Percentiles rank a stretch among this genome's conserved stretches.
These are phyloP conservation scores for Picochlorum sp. DNA, from an alignment of 139 green algal genomes.

Conservation along the genomic window DNA sequence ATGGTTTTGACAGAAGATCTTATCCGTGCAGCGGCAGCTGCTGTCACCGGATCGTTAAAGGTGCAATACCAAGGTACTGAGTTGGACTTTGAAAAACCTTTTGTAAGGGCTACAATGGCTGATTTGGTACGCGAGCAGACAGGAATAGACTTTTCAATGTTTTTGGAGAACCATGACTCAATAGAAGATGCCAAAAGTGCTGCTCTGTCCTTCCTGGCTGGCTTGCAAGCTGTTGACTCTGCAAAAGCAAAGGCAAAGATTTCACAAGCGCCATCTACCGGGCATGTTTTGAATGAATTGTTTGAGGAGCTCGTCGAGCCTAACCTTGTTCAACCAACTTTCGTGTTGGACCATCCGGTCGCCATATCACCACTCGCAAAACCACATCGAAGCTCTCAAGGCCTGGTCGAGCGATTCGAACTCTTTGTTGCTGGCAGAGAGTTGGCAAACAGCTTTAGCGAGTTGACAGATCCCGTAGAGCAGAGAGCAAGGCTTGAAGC, in stretches of 20 bases:
- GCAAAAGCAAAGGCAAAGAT: conserved; percentile 20
- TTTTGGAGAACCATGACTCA: conserved; percentile 5
- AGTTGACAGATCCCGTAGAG: conserved; percentile 95
- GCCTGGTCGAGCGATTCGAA: conserved; percentile 92
- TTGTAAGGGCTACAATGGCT: conserved; percentile 80
- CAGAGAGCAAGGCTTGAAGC: conserved; percentile 83
- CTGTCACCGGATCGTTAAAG: conserved; percentile 13
- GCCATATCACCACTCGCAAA: conserved; percentile 92
- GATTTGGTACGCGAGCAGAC: conserved; percentile 70
- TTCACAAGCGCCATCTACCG: conserved; percentile 15
- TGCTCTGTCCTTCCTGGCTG: conserved; percentile 22
- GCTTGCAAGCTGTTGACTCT: conserved; percentile 1
- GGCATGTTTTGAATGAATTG: conserved; percentile 80
- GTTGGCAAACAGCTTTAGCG: conserved; percentile 89
- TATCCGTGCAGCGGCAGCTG: conserved; percentile 42
- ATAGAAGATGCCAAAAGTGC: conserved; percentile 31
- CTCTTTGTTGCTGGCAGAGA: conserved; percentile 91
- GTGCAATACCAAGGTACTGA: conserved; percentile 67
- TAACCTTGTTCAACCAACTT: conserved; percentile 85
- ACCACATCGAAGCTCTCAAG: conserved; percentile 67
- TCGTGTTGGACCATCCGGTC: conserved; percentile 90
- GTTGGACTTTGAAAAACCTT: conserved; percentile 76
- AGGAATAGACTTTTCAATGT: conserved; percentile 18
- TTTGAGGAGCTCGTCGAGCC: conserved; percentile 87
- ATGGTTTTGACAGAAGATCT: conserved; percentile 90